These are phyloP conservation scores for Metarhizium anisopliae DNA, from an alignment of 2,329 filamentous ascomycete species.

Conservation along the genomic window DNA sequence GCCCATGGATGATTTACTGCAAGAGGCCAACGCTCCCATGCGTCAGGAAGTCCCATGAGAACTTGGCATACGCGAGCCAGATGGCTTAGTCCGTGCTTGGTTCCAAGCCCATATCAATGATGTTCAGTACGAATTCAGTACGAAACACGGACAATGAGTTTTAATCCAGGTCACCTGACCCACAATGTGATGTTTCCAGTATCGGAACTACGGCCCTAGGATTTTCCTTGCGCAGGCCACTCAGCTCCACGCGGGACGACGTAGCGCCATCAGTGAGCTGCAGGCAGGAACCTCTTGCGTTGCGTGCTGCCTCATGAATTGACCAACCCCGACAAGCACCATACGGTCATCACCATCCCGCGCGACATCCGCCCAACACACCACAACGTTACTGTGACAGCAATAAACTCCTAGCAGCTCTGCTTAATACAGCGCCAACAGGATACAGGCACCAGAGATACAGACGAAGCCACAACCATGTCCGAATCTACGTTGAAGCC, in stretches of 20 bases:
- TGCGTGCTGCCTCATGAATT: slow-evolving; percentile 19
- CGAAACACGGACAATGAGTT: too few relatives aligned
- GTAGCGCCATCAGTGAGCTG: background rate
- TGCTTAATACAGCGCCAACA: background rate
- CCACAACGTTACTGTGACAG: background rate
- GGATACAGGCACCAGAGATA: background rate
- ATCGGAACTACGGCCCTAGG: background rate
- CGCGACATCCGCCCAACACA: background rate
- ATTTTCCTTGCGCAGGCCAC: background rate
- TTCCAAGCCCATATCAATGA: too few relatives aligned
- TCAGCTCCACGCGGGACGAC: background rate
- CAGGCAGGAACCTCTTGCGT: slow-evolving; percentile 30
- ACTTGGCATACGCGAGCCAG: too few relatives aligned
- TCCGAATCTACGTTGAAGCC: slow-evolving; percentile 79
- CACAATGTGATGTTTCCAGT: background rate
- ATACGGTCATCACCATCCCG: slow-evolving; percentile 11
- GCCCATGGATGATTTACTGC: too few relatives aligned
- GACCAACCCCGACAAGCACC: slow-evolving; percentile 19
- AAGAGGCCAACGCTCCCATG: too few relatives aligned
- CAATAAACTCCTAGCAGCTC: too few relatives aligned
- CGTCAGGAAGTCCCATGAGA: too few relatives aligned
- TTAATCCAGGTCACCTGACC: background rate
- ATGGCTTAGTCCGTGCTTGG: too few relatives aligned
- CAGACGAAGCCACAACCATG: slow-evolving; percentile 41
- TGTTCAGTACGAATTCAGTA: too few relatives aligned